A percentile compares a stretch with the other conserved stretches of the same genome.
Conservation (phyloP, 495 filamentous ascomycete species). For the Durotheca rogersii region DNA sequence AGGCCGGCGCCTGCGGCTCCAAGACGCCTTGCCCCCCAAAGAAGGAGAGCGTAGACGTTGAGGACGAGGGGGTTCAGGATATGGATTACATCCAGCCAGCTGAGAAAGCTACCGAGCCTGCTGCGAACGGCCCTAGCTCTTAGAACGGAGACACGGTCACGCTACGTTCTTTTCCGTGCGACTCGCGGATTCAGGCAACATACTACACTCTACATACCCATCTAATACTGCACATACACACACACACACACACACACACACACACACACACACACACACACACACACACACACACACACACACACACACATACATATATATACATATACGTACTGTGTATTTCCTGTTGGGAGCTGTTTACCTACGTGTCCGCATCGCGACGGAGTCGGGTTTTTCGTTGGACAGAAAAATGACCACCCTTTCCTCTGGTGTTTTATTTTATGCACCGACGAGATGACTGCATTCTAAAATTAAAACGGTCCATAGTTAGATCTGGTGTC, state of each 20-base stretch:
- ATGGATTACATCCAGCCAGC: conserved; percentile 37
- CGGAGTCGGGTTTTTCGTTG: conserved; percentile 23
- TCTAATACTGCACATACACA: conserved; percentile 11
- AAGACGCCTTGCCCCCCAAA: conserved; percentile 32
- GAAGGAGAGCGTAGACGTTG: conserved; percentile 31
- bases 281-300: conserved; percentile 10
- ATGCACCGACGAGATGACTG: conserved; percentile 3
- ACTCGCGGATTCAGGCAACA: conserved; percentile 6
- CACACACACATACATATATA: conserved; percentile 11
- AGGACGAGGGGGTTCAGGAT: conserved; percentile 45
- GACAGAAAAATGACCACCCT: conserved; percentile 15
- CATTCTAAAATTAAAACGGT: too few species aligned
- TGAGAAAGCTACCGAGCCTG: conserved; percentile 28
- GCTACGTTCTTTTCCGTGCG: background rate
- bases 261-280: conserved; percentile 9
- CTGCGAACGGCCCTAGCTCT: conserved; percentile 23
- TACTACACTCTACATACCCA: background rate
- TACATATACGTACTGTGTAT: conserved; percentile 10
- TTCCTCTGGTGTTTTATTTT: background rate
- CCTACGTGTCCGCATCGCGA: conserved; percentile 26
- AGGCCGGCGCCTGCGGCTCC: conserved; percentile 18
- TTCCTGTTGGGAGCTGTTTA: background rate
- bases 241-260: conserved; percentile 14
- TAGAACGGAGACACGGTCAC: conserved; percentile 17
- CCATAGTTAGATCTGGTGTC: conserved; percentile 5